Evolutionary conservation across 495 filamentous ascomycete species (phyloP), one percentile per base, ranked within the genome.

Genomic region (Penicillium herquei): DNA sequence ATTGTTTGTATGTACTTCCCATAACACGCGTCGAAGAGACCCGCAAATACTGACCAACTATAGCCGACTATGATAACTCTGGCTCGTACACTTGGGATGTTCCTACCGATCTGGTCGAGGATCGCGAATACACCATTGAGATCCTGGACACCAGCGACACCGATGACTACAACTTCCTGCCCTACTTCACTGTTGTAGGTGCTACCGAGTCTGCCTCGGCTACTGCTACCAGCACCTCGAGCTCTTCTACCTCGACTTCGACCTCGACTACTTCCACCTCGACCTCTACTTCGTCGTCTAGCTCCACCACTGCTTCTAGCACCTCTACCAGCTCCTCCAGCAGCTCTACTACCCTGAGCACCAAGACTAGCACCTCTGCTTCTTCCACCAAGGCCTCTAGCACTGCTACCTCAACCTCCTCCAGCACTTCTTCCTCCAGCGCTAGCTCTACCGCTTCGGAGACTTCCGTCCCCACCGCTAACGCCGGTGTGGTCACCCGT

Each of bases 31-130:
- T 2, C 21, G 4, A 26, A 26, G 21, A 26, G 4, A 26, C 21
- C 4, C 21, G 4, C 21, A 26, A 14, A 35, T 47, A 52, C 63
- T 72, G 51, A 65, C 52, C 51, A 37, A 18, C 6, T 35, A 32
- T 47, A 86, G 83, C 73, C 18, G 62, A 64, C 57, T 78, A 86
- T 61, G 46, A 64, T 45, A 87, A 88, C 75, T 73, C 71, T 42
- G 85, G 85, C 57, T 72, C 65, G 55, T 85, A 72, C 73, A 78
- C 75, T 55, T 86, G 84, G 80, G 70, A 68, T n/a, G 70, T 79
- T 7, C 72, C 74, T 40, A 51, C 70, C 44, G 52, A 70, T 47
- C 67, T 82, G 45, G 67, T 68, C 34, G 68, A 64, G 54, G 70
- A 76, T 53, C 63, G 64, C 18, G 78, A 82, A 66, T 87, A 86